Conservation (phyloP, 164 flowering plant species). For the Euptelea pleiosperma region DNA sequence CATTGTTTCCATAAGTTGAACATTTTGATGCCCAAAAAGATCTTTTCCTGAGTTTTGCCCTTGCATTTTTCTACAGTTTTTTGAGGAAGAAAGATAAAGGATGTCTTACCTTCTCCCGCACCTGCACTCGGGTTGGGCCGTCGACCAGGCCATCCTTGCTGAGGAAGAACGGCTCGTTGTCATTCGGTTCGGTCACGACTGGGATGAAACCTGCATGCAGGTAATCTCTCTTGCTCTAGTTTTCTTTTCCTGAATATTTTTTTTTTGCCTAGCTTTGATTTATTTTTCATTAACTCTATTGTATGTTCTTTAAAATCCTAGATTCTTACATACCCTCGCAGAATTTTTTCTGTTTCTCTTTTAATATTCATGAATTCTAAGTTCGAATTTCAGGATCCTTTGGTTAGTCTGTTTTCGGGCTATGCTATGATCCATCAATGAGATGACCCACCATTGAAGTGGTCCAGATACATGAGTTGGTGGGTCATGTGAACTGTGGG, state of each 20-base stretch:
- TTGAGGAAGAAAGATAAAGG: constrained; percentile 15
- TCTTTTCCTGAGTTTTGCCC: background rate
- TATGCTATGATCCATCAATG: too few relatives aligned
- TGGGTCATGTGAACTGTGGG: too few relatives aligned
- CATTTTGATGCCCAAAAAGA: too few relatives aligned
- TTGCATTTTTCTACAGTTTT: background rate
- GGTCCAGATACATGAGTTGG: too few relatives aligned
- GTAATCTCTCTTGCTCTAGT: constrained; percentile 22
- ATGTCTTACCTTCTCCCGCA: constrained; percentile 89
- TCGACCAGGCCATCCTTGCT: constrained; percentile 92
- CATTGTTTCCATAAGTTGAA: too few relatives aligned
- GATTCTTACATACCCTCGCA: background rate
- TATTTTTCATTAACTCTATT: background rate
- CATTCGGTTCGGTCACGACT: constrained; percentile 93
- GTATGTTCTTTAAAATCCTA: background rate
- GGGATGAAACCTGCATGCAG: constrained; percentile 99
- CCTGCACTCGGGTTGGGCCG: constrained; percentile 91
- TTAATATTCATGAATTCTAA: too few relatives aligned
- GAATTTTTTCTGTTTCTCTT: background rate
- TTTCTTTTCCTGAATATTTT: background rate
- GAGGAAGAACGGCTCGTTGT: constrained; percentile 92
- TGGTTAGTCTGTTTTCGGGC: too few relatives aligned
- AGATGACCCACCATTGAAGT: too few relatives aligned
- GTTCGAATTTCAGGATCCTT: too few relatives aligned
- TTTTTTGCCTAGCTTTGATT: background rate